Base-by-base conservation (phyloP, 352 stramenopile species). In the Globisporangium mamillatum region DNA sequence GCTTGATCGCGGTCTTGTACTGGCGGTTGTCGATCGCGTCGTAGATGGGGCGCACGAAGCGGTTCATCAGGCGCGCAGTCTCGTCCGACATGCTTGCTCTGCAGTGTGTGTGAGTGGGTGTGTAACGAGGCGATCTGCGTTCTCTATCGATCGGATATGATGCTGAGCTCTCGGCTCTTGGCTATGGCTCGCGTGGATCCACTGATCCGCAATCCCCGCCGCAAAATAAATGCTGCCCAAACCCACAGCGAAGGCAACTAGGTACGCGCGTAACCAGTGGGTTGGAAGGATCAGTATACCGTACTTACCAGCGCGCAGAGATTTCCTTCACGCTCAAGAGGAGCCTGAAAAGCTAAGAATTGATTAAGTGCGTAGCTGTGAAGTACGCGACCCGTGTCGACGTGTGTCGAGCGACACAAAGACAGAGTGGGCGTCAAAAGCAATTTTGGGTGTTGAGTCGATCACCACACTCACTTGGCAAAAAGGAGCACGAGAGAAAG, bases 1-100 rank as follows among this genome's bases (percentile, higher is more conserved):
- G 69, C 76, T 93, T 94, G 76, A 95, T 90, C 54, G 88, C 86
- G 6, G 71, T 61, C 70, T 91, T 91, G 82, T 95, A 95, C 73
- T 95, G 82, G 1, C 83, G 81, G 46, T 55, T 69, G 73, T 95
- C 88, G 52, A 94, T 95, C 38, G 86, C 85, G 38, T 93, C 84
- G 80, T 95, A 95, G 67, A 95, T 95, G 41, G 88, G 88, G 10
- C 82, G 81, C 73, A 95, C 78, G 68, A 86, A 90, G 75, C 86
- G 86, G 68, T 78, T 78, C 77, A 94, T 81, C 55, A 90, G 63
- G 32, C 84, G 75, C 71, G 73, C 64, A 25, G 60, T 73, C 53
- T 89, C 82, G 66, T 89, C 77, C 68, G 80, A 73, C 84, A 91
- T 90, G 20, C 4, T 57, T 53, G 48, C 46, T 68, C 66, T 18